phyloP scores from a whole-genome alignment of 1,139 yeast species.

The Yamadazyma triangularis region DNA sequence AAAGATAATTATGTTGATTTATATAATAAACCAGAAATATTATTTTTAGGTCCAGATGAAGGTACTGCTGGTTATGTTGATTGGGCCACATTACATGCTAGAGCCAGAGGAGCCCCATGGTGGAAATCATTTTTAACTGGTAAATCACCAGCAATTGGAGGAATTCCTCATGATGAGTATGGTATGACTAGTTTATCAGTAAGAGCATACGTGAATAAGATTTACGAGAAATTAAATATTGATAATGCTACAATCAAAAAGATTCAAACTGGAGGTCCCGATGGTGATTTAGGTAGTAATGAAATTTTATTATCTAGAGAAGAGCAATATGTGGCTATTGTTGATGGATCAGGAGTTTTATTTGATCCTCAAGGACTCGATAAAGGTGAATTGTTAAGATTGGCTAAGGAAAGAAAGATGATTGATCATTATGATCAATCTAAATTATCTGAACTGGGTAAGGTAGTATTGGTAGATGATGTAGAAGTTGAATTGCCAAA shows the following conservation, averaged over 20 bases:
- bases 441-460: constrained; percentile 71
- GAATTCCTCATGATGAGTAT: constrained; percentile 96
- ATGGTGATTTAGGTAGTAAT: constrained; percentile 95
- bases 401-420: constrained; percentile 78
- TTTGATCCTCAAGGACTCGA: constrained; percentile 90
- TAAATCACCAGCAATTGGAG: constrained; percentile 87
- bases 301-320: constrained; percentile 81
- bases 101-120: constrained; percentile 93
- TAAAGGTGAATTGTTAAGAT: constrained; percentile 68
- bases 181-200: constrained; percentile 98
- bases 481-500: constrained; percentile 72
- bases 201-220: constrained; percentile 85
- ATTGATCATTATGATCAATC: constrained; percentile 64
- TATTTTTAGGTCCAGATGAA: constrained; percentile 98
- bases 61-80: constrained; percentile 94
- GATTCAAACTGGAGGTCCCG: constrained; percentile 98
- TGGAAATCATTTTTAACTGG: constrained; percentile 99
- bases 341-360: constrained; percentile 94
- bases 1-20: constrained; percentile 85
- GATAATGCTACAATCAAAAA: constrained; percentile 59
- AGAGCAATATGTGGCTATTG: constrained; percentile 82
- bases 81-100: constrained; percentile 98
- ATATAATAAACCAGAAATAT: constrained; percentile 78
- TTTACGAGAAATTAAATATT: constrained; percentile 71
- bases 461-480: constrained; percentile 82